phyloP scores from a whole-genome alignment of 495 filamentous ascomycete genomes.

The Sporormia fimetaria region DNA sequence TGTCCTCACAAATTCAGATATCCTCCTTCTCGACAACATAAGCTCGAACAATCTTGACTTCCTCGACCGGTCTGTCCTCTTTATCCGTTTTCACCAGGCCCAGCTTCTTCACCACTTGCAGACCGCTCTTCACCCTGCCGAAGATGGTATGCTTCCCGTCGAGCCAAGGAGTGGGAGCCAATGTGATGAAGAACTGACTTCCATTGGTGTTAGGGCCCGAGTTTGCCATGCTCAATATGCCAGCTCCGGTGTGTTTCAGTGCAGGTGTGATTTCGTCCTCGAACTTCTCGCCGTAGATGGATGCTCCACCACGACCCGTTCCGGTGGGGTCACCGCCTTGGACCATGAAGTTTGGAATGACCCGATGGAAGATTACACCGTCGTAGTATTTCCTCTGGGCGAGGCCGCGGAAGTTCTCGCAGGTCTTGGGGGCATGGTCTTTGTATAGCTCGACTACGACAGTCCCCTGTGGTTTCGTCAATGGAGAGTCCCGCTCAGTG shows the following conservation, averaged over 20 bases:
- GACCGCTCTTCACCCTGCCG: conserved; percentile 75
- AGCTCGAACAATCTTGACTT: conserved; percentile 71
- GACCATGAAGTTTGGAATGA: conserved; percentile 94
- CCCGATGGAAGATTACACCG: conserved; percentile 74
- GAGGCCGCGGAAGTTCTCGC: conserved; percentile 77
- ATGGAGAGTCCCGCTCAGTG: conserved; percentile 3
- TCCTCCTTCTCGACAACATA: conserved; percentile 47
- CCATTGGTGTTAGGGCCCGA: conserved; percentile 90
- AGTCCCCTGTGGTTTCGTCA: conserved; percentile 45
- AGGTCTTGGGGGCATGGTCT: conserved; percentile 71
- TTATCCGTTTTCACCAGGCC: conserved; percentile 75
- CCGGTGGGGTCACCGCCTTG: conserved; percentile 95
- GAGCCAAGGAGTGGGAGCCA: conserved; percentile 92
- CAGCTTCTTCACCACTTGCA: conserved; percentile 77
- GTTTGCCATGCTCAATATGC: conserved; percentile 92
- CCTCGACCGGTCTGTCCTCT: conserved; percentile 70
- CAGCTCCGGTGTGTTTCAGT: conserved; percentile 89
- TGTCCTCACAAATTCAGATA: too few species aligned
- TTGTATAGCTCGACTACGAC: conserved; percentile 86
- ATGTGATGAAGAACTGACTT: conserved; percentile 75
- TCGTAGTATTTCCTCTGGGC: conserved; percentile 78
- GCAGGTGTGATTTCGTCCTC: conserved; percentile 73
- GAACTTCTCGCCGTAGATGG: conserved; percentile 91
- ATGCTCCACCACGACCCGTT: conserved; percentile 79
- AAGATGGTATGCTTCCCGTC: conserved; percentile 98